A percentile compares a stretch with the other conserved stretches of the same genome.
phyloP scores from a whole-genome alignment of 1,284 basidiomycete species.

The Golubevia sp. region DNA sequence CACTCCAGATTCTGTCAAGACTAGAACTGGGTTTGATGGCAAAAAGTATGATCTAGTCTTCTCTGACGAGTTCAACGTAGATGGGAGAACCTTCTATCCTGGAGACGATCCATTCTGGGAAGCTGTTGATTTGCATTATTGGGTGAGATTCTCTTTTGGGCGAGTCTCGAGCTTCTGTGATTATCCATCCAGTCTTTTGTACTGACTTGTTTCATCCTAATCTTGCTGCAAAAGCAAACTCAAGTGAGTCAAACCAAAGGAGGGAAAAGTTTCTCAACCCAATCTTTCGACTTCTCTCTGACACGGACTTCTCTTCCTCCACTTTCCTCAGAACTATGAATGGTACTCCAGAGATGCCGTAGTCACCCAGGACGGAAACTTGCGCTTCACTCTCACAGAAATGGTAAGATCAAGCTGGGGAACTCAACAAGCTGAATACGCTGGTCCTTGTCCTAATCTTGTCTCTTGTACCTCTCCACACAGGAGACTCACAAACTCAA shows the following conservation, averaged over 20 bases:
- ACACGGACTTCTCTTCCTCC: neutral
- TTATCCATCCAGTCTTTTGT: neutral
- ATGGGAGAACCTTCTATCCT: constrained; percentile 59
- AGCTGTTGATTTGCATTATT: constrained; percentile 54
- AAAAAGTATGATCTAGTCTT: constrained; percentile 57
- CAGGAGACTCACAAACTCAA: constrained; percentile 46
- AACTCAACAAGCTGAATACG: too few relatives aligned
- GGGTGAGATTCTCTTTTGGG: too few relatives aligned
- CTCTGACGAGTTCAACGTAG: constrained; percentile 59
- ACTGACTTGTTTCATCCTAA: neutral
- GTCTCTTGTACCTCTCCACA: too few relatives aligned
- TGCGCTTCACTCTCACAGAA: constrained; percentile 45
- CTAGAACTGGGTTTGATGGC: constrained; percentile 30
- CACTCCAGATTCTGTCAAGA: constrained; percentile 37
- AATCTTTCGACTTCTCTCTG: constrained; percentile 5
- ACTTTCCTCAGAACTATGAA: constrained; percentile 21
- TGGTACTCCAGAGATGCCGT: constrained; percentile 60
- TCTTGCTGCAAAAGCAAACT: neutral
- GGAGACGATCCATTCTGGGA: constrained; percentile 62
- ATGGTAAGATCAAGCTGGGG: too few relatives aligned
- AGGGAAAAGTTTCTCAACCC: constrained; percentile 11
- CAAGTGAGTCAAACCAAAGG: constrained; percentile 4
- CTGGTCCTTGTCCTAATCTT: too few relatives aligned
- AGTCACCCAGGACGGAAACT: constrained; percentile 40
- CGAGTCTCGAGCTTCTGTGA: neutral